Base-by-base conservation (phyloP, 2,329 filamentous ascomycete species). In the Fusarium sp. region DNA sequence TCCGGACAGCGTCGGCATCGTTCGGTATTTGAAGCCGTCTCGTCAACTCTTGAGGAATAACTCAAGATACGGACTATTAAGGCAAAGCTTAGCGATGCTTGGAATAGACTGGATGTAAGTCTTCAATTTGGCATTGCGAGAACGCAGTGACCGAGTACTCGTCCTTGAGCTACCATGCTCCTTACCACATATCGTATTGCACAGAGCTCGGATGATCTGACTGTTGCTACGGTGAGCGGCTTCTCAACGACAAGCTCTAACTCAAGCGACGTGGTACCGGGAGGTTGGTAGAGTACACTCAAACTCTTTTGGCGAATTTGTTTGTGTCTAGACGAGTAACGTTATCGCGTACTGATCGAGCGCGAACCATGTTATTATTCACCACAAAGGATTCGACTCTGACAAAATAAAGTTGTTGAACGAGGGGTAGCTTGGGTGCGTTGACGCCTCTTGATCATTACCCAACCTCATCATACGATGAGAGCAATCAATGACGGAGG, bases 181-280 rank as follows among this genome's bases (percentile, higher is more conserved):
- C 26, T 64, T 24, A 44, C 44, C 24, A 47, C 54, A 40, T 56
- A 64, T 32, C 54, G 37, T 56, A 64, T 32, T 46, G 57, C 19
- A 68, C 56, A 20, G 55, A 37, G 56, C 50, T 19, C 56, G 49
- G 7, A 69, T 57, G 57, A 52, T 71, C 53, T 71, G 52, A 65
- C 41, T 44, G 35, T 24, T 28, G 37, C 37, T 56, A 22, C 53
- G 46, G 46, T 41, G 53, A 51, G 26, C 19, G 17, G 10, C 33
- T 11, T 50, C 30, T 48, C 61, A 35, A 20, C 46, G 45, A 41
- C 49, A n/a, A 40, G 15, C 40, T 43, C 46, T 24, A 41, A 9
- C 15, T 17, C 35, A 56, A 30, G 14, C 55, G 17, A 60, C 20
- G 51, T 64, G 45, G 17, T 52, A 64, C 59, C 28, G 41, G 14